These are phyloP conservation scores for Geranomyces michiganensis DNA, from an alignment of 192 early-diverging fungal genomes.

Conservation along the genomic window DNA sequence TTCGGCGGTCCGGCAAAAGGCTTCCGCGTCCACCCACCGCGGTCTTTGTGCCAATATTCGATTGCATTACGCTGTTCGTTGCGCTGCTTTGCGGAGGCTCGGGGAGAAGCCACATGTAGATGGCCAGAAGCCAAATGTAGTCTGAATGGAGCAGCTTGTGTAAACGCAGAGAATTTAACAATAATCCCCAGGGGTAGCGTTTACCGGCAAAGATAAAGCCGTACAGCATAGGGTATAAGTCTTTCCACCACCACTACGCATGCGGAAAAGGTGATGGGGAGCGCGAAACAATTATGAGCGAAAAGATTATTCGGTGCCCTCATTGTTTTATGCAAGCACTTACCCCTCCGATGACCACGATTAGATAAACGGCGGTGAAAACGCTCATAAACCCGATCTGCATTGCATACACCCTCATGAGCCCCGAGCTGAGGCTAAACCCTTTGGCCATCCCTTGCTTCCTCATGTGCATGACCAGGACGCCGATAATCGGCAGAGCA, in stretches of 20 bases:
- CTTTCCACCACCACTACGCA: background rate
- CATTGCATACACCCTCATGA: constrained; percentile 11
- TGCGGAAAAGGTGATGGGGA: too few species aligned
- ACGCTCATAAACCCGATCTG: constrained; percentile 16
- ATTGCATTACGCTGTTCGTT: too few species aligned
- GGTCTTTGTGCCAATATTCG: too few species aligned
- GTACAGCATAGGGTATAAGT: constrained; percentile 10
- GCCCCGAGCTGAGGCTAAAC: background rate
- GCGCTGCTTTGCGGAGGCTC: too few species aligned
- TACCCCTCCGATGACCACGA: constrained; percentile 1
- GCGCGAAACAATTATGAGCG: too few species aligned
- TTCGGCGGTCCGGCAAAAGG: too few species aligned
- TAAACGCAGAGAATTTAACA: background rate
- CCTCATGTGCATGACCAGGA: constrained; percentile 4
- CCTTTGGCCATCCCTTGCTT: background rate
- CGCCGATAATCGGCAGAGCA: background rate
- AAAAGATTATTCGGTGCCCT: too few species aligned
- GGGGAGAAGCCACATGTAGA: too few species aligned
- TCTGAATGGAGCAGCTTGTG: background rate
- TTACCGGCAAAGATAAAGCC: constrained; percentile 17
- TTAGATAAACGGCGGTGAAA: constrained; percentile 4
- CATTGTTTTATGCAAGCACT: background rate
- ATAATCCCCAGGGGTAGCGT: too few species aligned
- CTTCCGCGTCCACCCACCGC: too few species aligned
- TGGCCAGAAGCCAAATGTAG: constrained; percentile 15